Base-by-base conservation (phyloP, 176 grass and related monocot genomes). In the Guadua angustifolia region DNA sequence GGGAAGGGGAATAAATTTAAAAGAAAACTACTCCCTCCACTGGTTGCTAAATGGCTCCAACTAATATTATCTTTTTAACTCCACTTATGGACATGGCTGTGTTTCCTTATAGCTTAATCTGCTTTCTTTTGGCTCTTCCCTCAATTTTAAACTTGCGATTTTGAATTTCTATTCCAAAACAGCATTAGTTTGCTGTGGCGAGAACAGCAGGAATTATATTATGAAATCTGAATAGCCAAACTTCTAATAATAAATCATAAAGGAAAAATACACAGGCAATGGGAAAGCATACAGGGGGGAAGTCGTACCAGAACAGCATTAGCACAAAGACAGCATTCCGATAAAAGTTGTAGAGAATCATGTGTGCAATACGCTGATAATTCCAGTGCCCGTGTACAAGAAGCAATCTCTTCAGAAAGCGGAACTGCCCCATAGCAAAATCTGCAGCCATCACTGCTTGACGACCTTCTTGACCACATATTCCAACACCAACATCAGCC, bases 301-400 rank as follows among this genome's bases (percentile, higher is more conserved):
- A 38, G 71, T 35, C 11, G 60, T 99, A 99, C 97, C 97, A 99
- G 87, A 99, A 99, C 73, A 99, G 90, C 93, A 99, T 99, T 33
- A 99, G 78, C 45, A 99, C 97, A 68, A 99, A 99, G 25, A 99
- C 97, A 76, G 97, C 97, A 89, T 99, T 99, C 36, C 93, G 91
- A 44, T 99, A 96, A 77, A 99, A 99, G 78, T 99, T 99, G 88
- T 99, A 99, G 4, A 99, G 74, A 78, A 99, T 91, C 91, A 99
- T 95, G 88, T 99, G 96, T 33, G 93, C 97, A 47, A 99, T 87
- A 35, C 97, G 97, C 81, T 99, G 97, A 82, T 99, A 99, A 91
- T 99, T 99, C 97, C 97, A 99, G 83, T 99, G 97, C 9, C 97
- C 97, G 1, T 99, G 97, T 42, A 99, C 97, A 90, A 99, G 97